phyloP scores from a whole-genome alignment of 768 basidiomycete species.

The Lyophyllum atratum region DNA sequence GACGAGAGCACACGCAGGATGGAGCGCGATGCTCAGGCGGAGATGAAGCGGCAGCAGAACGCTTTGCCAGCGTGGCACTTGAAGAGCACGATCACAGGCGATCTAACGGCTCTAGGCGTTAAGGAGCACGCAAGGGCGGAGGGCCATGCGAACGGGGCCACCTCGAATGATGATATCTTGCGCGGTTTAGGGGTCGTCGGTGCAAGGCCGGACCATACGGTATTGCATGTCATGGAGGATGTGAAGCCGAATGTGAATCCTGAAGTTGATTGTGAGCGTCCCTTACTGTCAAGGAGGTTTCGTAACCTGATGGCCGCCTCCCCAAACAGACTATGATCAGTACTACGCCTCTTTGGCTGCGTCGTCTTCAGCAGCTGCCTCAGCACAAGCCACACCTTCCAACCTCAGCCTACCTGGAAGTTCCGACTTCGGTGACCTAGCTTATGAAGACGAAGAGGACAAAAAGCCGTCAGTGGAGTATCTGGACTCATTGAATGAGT shows the following conservation, averaged over 20 bases:
- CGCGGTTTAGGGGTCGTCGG: constrained; percentile 66
- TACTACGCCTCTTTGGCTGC: constrained; percentile 81
- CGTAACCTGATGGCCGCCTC: neutral
- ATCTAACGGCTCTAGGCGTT: constrained; percentile 84
- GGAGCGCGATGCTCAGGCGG: constrained; percentile 80
- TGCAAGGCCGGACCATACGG: constrained; percentile 28
- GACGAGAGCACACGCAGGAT: constrained; percentile 73
- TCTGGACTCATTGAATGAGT: constrained; percentile 69
- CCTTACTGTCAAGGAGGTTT: neutral
- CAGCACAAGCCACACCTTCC: constrained; percentile 64
- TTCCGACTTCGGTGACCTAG: constrained; percentile 53
- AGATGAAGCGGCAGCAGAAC: constrained; percentile 88
- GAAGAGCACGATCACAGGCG: constrained; percentile 93
- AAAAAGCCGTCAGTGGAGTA: constrained; percentile 66
- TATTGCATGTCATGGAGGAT: constrained; percentile 22
- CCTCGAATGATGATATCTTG: constrained; percentile 72
- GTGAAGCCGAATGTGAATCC: constrained; percentile 41
- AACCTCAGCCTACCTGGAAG: constrained; percentile 45
- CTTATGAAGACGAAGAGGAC: constrained; percentile 67
- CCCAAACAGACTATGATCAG: constrained; percentile 66
- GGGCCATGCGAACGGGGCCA: constrained; percentile 24
- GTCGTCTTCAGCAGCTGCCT: constrained; percentile 51
- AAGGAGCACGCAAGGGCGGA: constrained; percentile 66
- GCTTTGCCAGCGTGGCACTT: constrained; percentile 93
- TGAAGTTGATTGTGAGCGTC: constrained; percentile 65